These are phyloP conservation scores for Colletotrichum sp. DNA, from an alignment of 2,329 filamentous ascomycete genomes.

Conservation along the genomic window DNA sequence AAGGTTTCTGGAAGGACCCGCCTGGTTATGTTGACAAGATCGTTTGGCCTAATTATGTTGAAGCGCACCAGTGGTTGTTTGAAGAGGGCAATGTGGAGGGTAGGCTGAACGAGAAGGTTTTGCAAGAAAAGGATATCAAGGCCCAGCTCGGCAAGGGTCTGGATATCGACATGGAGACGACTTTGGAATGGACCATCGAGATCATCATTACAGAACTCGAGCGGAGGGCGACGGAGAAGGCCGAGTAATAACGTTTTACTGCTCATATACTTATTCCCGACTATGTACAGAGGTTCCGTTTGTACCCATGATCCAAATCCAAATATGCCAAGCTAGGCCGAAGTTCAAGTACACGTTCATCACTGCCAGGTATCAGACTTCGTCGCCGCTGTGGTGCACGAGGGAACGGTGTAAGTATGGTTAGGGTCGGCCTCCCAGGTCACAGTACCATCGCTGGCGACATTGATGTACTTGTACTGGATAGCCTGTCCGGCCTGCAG, in stretches of 20 bases:
- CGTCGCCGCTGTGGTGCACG: slow-evolving; percentile 32
- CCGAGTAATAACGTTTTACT: background rate
- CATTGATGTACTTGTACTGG: slow-evolving; percentile 73
- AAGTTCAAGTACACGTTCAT: background rate
- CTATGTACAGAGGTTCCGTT: background rate
- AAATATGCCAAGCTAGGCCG: background rate
- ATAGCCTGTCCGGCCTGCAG: slow-evolving; percentile 61
- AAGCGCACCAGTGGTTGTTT: slow-evolving; percentile 83
- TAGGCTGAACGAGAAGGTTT: slow-evolving; percentile 49
- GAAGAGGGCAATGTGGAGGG: slow-evolving; percentile 70
- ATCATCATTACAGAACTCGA: slow-evolving; percentile 57
- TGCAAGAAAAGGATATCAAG: slow-evolving; percentile 48
- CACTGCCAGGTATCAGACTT: slow-evolving; percentile 38
- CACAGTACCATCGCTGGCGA: slow-evolving; percentile 57
- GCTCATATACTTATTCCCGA: background rate
- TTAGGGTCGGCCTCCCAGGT: slow-evolving; percentile 70
- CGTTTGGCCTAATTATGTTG: slow-evolving; percentile 94
- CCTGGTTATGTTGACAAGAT: slow-evolving; percentile 92
- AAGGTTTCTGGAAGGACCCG: slow-evolving; percentile 96
- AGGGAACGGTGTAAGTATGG: slow-evolving; percentile 42
- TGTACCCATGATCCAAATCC: background rate
- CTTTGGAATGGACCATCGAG: slow-evolving; percentile 73
- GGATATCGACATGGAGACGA: slow-evolving; percentile 64
- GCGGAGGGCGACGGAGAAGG: background rate
- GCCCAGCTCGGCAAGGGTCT: slow-evolving; percentile 52